A percentile compares a stretch with the other conserved stretches of the same genome.
phyloP scores from a whole-genome alignment of 306 rosid species.

The Aeschynomene evenia region DNA sequence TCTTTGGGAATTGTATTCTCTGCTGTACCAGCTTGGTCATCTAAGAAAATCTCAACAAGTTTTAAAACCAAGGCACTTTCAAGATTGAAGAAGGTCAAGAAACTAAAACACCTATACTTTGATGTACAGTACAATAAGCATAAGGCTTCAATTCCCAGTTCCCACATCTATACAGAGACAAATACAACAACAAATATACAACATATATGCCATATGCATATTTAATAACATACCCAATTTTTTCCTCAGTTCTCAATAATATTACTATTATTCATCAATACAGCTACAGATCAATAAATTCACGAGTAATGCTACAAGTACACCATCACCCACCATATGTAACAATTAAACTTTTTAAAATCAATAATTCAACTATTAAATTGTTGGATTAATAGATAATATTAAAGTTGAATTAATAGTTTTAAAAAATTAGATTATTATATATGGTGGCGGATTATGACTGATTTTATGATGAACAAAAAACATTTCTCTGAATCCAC shows the following conservation, averaged over 20 bases:
- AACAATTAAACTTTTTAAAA: too few species aligned
- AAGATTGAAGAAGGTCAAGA: constrained; percentile 16
- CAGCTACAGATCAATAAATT: not conserved
- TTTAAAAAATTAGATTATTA: too few species aligned
- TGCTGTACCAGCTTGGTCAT: constrained; percentile 53
- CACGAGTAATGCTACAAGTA: too few species aligned
- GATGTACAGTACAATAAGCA: not conserved
- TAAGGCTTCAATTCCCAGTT: not conserved
- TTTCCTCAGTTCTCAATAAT: not conserved
- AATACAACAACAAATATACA: not conserved
- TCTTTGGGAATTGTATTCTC: constrained; percentile 52
- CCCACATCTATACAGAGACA: not conserved
- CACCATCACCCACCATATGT: too few species aligned
- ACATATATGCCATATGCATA: not conserved
- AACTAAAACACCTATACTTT: not conserved
- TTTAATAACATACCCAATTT: not conserved
- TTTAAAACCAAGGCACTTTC: constrained; percentile 20
- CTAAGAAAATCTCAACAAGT: constrained; percentile 39
- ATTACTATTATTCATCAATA: not conserved
- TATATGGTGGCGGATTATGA: too few species aligned
- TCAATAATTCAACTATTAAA: too few species aligned
- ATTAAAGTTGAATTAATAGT: too few species aligned
- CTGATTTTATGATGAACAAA: too few species aligned
- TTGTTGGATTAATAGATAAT: too few species aligned
- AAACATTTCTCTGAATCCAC: too few species aligned